Evolutionary conservation across 2,329 filamentous ascomycete genomes (phyloP).

Genomic region (Scolecobasidium constrictum): DNA sequence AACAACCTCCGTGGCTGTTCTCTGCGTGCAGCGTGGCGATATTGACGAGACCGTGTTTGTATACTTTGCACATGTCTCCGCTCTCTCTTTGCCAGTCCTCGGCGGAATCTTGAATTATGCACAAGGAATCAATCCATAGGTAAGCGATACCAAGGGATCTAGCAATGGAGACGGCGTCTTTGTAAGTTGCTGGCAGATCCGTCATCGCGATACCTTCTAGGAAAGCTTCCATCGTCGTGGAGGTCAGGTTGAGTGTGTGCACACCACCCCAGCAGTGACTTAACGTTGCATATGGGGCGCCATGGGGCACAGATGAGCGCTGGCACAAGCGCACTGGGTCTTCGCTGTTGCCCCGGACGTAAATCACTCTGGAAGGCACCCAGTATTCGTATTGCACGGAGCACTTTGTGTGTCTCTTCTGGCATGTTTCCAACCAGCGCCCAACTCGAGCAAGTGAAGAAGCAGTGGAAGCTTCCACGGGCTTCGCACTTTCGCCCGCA

Average conservation of each 20-base stretch:
- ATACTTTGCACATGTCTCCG: slow-evolving; percentile 1
- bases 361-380: no score
- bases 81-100: slow-evolving; percentile 6
- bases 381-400: no score
- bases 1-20: no score
- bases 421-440: no score
- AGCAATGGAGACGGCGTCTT: slow-evolving; percentile 5
- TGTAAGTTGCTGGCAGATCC: slow-evolving; percentile 5
- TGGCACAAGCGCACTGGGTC: no score
- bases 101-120: slow-evolving; percentile 7
- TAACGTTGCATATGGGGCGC: slow-evolving; percentile 7
- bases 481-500: no score
- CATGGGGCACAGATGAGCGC: no score
- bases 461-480: no score
- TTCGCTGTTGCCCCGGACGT: no score
- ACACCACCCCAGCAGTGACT: slow-evolving; percentile 9
- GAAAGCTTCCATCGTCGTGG: background rate
- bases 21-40: no score
- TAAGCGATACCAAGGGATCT: background rate
- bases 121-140: slow-evolving; percentile 9
- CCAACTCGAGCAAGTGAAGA: no score
- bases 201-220: background rate
- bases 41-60: slow-evolving; percentile 1
- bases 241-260: slow-evolving; percentile 1
- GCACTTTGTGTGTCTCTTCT: no score